These are phyloP conservation scores for Allium sativum DNA, from an alignment of 106 monocot genomes.

Conservation along the genomic window DNA sequence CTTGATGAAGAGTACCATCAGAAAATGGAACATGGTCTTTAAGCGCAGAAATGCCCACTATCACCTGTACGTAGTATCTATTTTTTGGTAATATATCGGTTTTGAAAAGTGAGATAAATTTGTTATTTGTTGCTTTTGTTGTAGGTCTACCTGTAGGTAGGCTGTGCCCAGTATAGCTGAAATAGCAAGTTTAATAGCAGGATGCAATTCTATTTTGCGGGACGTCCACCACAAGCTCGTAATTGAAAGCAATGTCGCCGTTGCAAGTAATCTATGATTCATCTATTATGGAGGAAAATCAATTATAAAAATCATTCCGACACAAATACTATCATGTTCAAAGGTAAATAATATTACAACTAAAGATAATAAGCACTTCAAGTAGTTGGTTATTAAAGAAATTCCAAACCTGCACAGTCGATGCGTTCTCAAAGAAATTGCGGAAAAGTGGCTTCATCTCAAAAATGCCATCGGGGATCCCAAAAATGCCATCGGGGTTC, in stretches of 20 bases:
- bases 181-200: slow-evolving; percentile 65
- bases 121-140: too few relatives aligned
- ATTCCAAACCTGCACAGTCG: slow-evolving; percentile 98
- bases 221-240: slow-evolving; percentile 62
- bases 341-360: too few relatives aligned
- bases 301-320: too few relatives aligned
- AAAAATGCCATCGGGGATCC: slow-evolving; percentile 42
- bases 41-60: slow-evolving; percentile 78
- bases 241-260: slow-evolving; percentile 49
- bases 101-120: too few relatives aligned
- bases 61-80: too few relatives aligned
- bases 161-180: slow-evolving; percentile 72
- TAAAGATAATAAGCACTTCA: too few relatives aligned
- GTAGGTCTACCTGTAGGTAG: slow-evolving; percentile 77
- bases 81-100: too few relatives aligned
- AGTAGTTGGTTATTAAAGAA: too few relatives aligned
- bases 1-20: slow-evolving; percentile 88
- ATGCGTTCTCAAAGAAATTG: slow-evolving; percentile 96
- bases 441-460: slow-evolving; percentile 68
- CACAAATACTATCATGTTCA: too few relatives aligned
- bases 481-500: slow-evolving; percentile 84
- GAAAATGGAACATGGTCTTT: slow-evolving; percentile 76
- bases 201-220: slow-evolving; percentile 80
- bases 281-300: slow-evolving; percentile 50
- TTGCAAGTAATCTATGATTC: slow-evolving; percentile 86